Conservation (phyloP, 2,329 filamentous ascomycete species). For the Aspergillus sp. region DNA sequence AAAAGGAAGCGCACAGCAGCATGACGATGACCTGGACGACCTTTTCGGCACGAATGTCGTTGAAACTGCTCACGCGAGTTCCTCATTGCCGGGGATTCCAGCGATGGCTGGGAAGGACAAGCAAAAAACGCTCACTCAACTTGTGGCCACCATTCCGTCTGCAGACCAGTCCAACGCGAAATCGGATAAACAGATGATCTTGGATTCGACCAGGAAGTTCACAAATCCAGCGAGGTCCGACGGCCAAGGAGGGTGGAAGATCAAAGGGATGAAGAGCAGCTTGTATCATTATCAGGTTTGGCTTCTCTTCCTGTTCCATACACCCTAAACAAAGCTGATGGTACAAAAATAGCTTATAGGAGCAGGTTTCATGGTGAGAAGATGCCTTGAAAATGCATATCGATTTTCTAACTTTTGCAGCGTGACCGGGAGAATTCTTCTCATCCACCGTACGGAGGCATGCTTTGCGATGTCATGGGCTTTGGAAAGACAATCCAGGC, state of each 20-base stretch:
- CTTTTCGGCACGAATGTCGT: conserved; percentile 15
- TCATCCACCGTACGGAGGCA: conserved; percentile 22
- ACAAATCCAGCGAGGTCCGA: conserved; percentile 15
- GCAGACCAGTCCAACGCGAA: conserved; percentile 13
- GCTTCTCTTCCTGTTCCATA: too few relatives aligned
- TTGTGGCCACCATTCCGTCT: conserved; percentile 22
- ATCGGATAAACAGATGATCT: conserved; percentile 16
- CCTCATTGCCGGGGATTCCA: conserved; percentile 14
- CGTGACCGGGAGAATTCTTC: conserved; percentile 20
- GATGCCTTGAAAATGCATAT: neutral
- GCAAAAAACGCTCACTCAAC: conserved; percentile 21
- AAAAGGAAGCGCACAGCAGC: conserved; percentile 1
- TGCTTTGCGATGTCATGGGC: conserved; percentile 35
- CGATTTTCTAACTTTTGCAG: conserved; percentile 13
- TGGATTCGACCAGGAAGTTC: conserved; percentile 22
- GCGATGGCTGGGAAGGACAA: conserved; percentile 15
- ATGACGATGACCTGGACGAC: conserved; percentile 9
- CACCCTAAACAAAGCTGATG: too few relatives aligned
- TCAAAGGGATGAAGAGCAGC: conserved; percentile 23
- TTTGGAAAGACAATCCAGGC: conserved; percentile 33
- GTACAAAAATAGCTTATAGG: conserved; percentile 22
- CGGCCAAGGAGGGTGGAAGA: conserved; percentile 22
- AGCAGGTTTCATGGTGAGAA: conserved; percentile 25
- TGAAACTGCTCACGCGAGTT: conserved; percentile 18
- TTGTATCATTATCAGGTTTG: conserved; percentile 29